Evolutionary conservation across 345 rosid genomes (phyloP).

Genomic region (Ricinus communis): DNA sequence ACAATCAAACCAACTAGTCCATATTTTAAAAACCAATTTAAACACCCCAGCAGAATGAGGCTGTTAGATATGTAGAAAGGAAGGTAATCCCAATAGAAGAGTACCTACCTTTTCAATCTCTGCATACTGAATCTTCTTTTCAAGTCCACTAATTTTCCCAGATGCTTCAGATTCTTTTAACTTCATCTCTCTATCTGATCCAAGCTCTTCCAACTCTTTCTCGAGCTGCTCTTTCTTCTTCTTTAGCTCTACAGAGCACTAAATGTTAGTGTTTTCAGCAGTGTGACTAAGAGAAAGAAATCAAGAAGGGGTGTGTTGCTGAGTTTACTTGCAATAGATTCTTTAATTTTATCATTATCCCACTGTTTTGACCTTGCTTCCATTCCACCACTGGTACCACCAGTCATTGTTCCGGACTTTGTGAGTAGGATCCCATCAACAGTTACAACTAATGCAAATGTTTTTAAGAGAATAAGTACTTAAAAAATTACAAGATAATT

Average conservation of each 20-base stretch:
- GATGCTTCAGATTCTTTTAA: slow-evolving; percentile 86
- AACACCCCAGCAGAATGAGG: not conserved
- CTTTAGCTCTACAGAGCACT: slow-evolving; percentile 54
- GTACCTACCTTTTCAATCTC: slow-evolving; percentile 81
- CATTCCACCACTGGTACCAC: slow-evolving; percentile 99
- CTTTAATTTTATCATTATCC: slow-evolving; percentile 96
- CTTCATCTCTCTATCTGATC: slow-evolving; percentile 94
- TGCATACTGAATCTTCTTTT: slow-evolving; percentile 94
- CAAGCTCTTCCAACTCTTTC: slow-evolving; percentile 74
- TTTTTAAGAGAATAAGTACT: slow-evolving; percentile 7
- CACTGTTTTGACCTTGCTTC: slow-evolving; percentile 96
- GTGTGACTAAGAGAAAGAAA: slow-evolving; percentile 3
- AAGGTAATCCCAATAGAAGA: not conserved
- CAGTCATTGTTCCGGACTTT: slow-evolving; percentile 98
- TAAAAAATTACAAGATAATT: not conserved
- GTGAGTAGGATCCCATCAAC: slow-evolving; percentile 92
- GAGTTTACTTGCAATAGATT: slow-evolving; percentile 25
- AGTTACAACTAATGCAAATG: slow-evolving; percentile 71
- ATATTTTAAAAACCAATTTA: not conserved
- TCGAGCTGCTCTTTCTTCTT: slow-evolving; percentile 78
- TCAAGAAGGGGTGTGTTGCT: not conserved
- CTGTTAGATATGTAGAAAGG: not conserved
- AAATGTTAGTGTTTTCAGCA: slow-evolving; percentile 14
- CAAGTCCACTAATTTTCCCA: slow-evolving; percentile 93
- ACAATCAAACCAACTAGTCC: too few species aligned